phyloP scores from a whole-genome alignment of 108 stramenopile genomes.

The Chaetoceros tenuissimus region DNA sequence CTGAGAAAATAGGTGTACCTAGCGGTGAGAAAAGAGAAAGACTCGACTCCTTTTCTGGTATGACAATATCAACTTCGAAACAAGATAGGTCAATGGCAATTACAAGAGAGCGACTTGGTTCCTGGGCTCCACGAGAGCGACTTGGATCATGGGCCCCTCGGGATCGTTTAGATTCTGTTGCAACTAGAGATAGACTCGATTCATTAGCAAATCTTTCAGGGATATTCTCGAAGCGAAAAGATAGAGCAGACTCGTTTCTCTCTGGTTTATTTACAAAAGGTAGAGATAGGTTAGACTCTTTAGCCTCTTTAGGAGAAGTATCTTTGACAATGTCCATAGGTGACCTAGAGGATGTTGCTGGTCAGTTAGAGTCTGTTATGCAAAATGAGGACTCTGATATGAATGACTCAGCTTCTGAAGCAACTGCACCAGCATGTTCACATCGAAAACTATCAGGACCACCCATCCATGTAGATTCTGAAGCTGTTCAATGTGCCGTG shows the following conservation, averaged over 20 bases:
- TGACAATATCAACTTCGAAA: not conserved
- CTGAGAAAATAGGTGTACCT: not conserved
- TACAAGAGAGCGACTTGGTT: conserved; percentile 9
- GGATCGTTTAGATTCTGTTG: not conserved
- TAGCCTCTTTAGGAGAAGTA: conserved; percentile 49
- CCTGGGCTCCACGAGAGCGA: not conserved
- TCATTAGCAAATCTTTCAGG: not conserved
- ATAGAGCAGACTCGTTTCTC: conserved; percentile 51
- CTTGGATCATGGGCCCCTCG: not conserved
- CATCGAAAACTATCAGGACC: conserved; percentile 2
- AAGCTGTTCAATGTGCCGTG: conserved; percentile 69
- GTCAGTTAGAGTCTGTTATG: not conserved
- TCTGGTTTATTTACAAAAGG: not conserved
- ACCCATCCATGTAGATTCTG: conserved; percentile 37
- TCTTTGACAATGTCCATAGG: conserved; percentile 32
- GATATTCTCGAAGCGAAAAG: conserved; percentile 4
- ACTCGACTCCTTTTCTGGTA: not conserved
- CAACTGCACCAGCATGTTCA: conserved; percentile 1
- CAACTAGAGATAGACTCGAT: not conserved
- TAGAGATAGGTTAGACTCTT: conserved; percentile 43
- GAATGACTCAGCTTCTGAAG: conserved; percentile 10
- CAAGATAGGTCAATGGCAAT: not conserved
- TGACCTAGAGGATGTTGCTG: conserved; percentile 11
- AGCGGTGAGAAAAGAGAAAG: not conserved
- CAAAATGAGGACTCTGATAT: conserved; percentile 5